Conservation (phyloP, 208 protist species). For the Phytomonas sp. region DNA sequence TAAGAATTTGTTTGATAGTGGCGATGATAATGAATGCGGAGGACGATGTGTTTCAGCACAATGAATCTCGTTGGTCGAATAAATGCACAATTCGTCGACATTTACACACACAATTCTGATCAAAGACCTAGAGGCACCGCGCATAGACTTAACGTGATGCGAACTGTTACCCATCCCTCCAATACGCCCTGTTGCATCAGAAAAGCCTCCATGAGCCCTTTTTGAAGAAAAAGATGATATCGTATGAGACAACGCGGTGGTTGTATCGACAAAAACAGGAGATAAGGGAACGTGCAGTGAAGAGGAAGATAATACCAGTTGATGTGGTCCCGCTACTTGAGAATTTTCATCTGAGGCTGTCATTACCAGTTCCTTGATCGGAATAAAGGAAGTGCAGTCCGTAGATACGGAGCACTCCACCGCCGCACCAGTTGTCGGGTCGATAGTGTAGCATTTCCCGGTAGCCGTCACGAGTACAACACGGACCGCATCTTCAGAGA, state of each 20-base stretch:
- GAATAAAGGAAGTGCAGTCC: conserved; percentile 70
- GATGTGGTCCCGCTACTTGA: not conserved
- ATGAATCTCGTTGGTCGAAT: conserved; percentile 35
- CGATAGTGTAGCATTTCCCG: conserved; percentile 55
- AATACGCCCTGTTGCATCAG: not conserved
- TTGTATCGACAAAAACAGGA: not conserved
- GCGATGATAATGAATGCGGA: not conserved
- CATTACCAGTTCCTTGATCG: conserved; percentile 25
- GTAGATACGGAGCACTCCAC: conserved; percentile 57
- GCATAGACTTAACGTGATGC: conserved; percentile 6
- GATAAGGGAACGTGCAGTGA: not conserved
- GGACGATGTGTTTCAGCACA: not conserved
- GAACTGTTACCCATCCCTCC: not conserved
- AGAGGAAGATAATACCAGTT: not conserved
- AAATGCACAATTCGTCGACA: conserved; percentile 66
- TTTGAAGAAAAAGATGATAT: not conserved
- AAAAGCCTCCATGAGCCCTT: not conserved
- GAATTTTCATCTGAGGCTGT: not conserved
- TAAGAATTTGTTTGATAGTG: not conserved
- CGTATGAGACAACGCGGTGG: not conserved
- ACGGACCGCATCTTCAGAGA: conserved; percentile 43
- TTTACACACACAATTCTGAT: conserved; percentile 62
- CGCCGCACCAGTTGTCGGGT: conserved; percentile 26
- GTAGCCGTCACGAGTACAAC: conserved; percentile 51
- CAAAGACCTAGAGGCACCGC: conserved; percentile 16